Percentiles rank a stretch among this genome's conserved stretches.
phyloP scores from a whole-genome alignment of 352 stramenopile genomes.

The Globisporangium nunn region DNA sequence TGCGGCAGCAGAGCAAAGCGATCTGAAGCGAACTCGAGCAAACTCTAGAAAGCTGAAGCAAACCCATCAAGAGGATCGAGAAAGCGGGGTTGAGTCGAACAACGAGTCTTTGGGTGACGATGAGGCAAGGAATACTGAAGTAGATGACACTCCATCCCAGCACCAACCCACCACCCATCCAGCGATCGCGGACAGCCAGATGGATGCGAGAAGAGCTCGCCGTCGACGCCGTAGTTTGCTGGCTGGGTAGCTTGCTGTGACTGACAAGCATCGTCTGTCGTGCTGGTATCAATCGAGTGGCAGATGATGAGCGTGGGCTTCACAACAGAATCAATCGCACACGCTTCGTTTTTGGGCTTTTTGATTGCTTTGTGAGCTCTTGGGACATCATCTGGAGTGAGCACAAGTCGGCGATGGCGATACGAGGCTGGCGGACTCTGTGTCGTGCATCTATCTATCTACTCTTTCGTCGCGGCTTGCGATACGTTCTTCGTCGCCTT shows the following conservation, averaged over 20 bases:
- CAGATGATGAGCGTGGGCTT: too few relatives aligned
- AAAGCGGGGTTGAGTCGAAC: background rate
- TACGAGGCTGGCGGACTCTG: background rate
- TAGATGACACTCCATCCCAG: background rate
- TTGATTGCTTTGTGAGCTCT: slow-evolving; percentile 1
- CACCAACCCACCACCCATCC: background rate
- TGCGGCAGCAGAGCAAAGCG: slow-evolving; percentile 9
- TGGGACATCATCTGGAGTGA: background rate
- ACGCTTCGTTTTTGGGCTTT: background rate
- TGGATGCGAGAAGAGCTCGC: slow-evolving; percentile 25
- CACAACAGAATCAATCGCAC: background rate
- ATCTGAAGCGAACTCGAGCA: slow-evolving; percentile 5
- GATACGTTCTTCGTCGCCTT: slow-evolving; percentile 83
- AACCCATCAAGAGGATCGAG: background rate
- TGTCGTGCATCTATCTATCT: background rate
- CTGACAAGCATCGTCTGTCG: too few relatives aligned
- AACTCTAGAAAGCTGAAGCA: slow-evolving; percentile 1
- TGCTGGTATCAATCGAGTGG: too few relatives aligned
- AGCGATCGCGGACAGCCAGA: slow-evolving; percentile 16
- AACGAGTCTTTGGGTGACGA: background rate
- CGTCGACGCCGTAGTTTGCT: slow-evolving; percentile 20
- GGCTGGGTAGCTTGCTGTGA: background rate
- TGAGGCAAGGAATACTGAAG: background rate
- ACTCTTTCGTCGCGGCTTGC: slow-evolving; percentile 26
- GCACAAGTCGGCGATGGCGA: background rate